phyloP scores from a whole-genome alignment of 768 basidiomycete genomes.

The Suillus hirtellus region DNA sequence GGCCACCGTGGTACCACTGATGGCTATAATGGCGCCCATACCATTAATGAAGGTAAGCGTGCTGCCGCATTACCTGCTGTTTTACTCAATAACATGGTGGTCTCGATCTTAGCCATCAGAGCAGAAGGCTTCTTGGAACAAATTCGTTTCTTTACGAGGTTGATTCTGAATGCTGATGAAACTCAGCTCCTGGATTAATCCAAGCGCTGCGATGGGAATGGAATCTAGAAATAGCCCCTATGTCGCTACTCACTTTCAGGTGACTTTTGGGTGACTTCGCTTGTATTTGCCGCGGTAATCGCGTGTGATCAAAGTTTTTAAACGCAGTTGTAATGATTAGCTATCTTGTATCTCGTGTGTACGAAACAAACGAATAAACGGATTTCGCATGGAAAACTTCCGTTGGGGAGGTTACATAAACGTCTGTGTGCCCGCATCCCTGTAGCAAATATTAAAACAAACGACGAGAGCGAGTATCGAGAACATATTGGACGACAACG shows the following conservation, averaged over 20 bases:
- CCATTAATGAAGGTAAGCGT: slow-evolving; percentile 28
- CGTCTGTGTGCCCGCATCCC: background rate
- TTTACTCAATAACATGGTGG: slow-evolving; percentile 13
- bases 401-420: slow-evolving; percentile 17
- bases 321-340: background rate
- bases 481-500: background rate
- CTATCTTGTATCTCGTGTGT: background rate
- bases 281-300: background rate
- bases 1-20: slow-evolving; percentile 29
- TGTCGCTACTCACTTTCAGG: background rate
- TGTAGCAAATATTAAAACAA: background rate
- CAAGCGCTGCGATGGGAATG: background rate
- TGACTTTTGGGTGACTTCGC: background rate
- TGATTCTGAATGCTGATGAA: slow-evolving; percentile 36
- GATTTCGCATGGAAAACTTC: background rate
- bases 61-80: background rate
- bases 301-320: background rate
- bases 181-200: slow-evolving; percentile 23
- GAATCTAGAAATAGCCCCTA: slow-evolving; percentile 3
- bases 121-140: slow-evolving; percentile 31
- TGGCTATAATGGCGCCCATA: slow-evolving; percentile 39
- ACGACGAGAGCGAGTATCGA: background rate
- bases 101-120: slow-evolving; percentile 24
- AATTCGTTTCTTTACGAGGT: slow-evolving; percentile 33
- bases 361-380: background rate